Base-by-base conservation (phyloP, 148 eudicot genomes). In the Rhododendron ferrugineum region DNA sequence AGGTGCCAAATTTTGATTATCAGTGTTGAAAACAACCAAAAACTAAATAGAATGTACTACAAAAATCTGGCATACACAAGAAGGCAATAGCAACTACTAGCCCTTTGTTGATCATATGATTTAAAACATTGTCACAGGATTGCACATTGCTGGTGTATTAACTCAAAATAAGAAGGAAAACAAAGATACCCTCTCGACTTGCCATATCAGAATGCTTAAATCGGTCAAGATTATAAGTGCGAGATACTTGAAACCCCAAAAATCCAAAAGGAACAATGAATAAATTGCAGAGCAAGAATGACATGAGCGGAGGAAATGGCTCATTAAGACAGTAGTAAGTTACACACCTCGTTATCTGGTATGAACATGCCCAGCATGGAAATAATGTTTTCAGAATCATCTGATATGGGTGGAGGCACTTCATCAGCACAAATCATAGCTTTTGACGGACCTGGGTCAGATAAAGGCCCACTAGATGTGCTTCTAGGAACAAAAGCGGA, bases 271-370 rank as follows among this genome's bases (percentile, higher is more conserved):
- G 1, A 75, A 20, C 23, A 37, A 37, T 15, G 5, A 73, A 16
- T 4, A 16, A 30, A 32, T 73, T 15, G 20, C 40, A 20, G 79
- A 42, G 22, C 49, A 36, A 20, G 50, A 76, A 40, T 3, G 46
- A 22, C 1, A 22, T 8, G 26, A 18, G 5, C 0, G 13, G 42
- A 20, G 26, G n/a, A 76, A 37, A 76, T 76, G 50, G 49, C 47
- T 75, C 28, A 75, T 37, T 36, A 22, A 18, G 11, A 13, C 30
- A 22, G 30, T 40, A 76, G 47, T n/a, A 42, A 76, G 50, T 8
- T 76, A 40, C 49, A 34, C 40, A 90, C 92, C 89, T 86, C 40
- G 26, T 73, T 56, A 75, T 44, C 88, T 28, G 84, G 87, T 30
- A 46, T 47, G 84, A 90, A 77, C 30, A 14, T 66, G 75, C 54